phyloP scores from a whole-genome alignment of 2,329 filamentous ascomycete genomes.

The Rosellinia necatrix region DNA sequence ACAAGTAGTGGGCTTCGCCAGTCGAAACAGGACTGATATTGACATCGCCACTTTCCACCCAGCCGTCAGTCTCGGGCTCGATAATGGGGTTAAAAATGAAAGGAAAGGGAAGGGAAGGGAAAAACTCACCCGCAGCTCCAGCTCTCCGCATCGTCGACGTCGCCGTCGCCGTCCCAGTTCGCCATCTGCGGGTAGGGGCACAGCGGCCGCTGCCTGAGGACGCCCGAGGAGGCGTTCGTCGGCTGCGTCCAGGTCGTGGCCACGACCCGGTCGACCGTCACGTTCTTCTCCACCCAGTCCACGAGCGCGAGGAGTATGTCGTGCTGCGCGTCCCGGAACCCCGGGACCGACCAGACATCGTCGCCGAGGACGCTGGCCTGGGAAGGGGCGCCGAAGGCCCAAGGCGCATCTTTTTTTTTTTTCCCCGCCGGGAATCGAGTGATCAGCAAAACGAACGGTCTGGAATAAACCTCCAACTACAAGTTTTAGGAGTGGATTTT shows the following conservation, averaged over 20 bases:
- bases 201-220: slow-evolving; percentile 51
- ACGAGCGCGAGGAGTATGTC: slow-evolving; percentile 47
- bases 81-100: too few species aligned
- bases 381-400: slow-evolving; percentile 44
- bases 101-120: not conserved
- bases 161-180: slow-evolving; percentile 43
- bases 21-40: slow-evolving; percentile 1
- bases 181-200: slow-evolving; percentile 48
- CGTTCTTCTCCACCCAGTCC: slow-evolving; percentile 45
- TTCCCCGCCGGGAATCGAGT: not conserved
- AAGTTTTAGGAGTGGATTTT: too few species aligned
- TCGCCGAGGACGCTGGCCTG: slow-evolving; percentile 39
- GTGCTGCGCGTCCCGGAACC: slow-evolving; percentile 43
- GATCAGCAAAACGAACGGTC: too few species aligned
- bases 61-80: too few species aligned
- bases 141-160: slow-evolving; percentile 40
- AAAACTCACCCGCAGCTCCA: slow-evolving; percentile 43
- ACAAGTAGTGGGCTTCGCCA: slow-evolving; percentile 2
- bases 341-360: slow-evolving; percentile 43
- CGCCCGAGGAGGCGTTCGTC: slow-evolving; percentile 39
- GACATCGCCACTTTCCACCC: slow-evolving; percentile 11
- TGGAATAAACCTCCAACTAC: too few species aligned
- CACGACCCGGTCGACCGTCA: slow-evolving; percentile 40
- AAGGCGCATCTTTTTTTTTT: slow-evolving; percentile 45
- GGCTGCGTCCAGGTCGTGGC: slow-evolving; percentile 42